Percentiles rank a stretch among this genome's conserved stretches.
Evolutionary conservation across 2,329 filamentous ascomycete genomes (phyloP).

Genomic region (Hypoxylon sp.): DNA sequence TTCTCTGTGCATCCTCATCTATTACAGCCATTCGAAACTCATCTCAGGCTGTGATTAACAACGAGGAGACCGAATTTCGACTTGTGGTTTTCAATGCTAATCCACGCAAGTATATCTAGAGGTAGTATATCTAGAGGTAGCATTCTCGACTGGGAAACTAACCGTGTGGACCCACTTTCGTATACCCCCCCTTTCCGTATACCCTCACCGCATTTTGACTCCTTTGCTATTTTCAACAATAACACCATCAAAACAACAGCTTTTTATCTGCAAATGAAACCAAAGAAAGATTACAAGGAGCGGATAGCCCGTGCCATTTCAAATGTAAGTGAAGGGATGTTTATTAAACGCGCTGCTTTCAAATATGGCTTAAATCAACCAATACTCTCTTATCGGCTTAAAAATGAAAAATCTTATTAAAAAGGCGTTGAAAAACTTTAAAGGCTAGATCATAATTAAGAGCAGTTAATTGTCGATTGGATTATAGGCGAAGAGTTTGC

Average conservation of each 20-base stretch:
- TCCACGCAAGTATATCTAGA: too few relatives aligned
- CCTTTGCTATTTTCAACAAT: neutral
- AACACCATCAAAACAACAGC: neutral
- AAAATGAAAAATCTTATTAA: neutral
- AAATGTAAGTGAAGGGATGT: neutral
- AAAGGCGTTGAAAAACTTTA: neutral
- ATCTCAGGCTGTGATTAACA: too few relatives aligned
- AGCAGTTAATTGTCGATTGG: neutral
- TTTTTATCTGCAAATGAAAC: neutral
- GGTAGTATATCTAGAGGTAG: too few relatives aligned
- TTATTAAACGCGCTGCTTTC: neutral
- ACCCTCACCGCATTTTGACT: neutral
- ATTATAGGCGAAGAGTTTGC: neutral
- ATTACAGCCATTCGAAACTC: too few relatives aligned
- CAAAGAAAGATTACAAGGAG: neutral
- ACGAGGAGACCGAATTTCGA: too few relatives aligned
- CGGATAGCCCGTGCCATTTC: neutral
- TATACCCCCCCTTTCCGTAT: too few relatives aligned
- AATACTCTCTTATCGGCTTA: neutral
- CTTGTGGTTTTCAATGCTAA: too few relatives aligned
- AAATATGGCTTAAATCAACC: neutral
- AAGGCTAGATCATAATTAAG: neutral
- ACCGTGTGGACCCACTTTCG: too few relatives aligned
- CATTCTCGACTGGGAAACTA: too few relatives aligned
- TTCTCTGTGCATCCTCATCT: too few relatives aligned